Base-by-base conservation (phyloP, 768 basidiomycete genomes). In the Tylopilus intermedius region DNA sequence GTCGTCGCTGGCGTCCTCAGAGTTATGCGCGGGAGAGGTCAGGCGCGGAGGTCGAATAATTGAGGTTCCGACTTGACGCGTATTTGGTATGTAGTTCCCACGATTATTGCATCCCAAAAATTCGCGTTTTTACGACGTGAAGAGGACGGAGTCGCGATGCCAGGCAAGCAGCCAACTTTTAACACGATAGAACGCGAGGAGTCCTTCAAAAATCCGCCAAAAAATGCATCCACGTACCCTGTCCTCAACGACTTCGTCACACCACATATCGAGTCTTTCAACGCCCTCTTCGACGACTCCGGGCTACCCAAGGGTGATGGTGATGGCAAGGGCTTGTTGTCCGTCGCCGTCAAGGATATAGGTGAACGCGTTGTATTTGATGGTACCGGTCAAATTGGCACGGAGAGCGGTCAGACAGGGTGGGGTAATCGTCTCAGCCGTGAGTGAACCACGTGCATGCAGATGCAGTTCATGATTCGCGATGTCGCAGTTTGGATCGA, bases 261-360 rank as follows among this genome's bases (percentile, higher is more conserved):
- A 22, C 95, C 96, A 6, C 94, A 97, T 67, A 82, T 98, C 56
- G 89, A 97, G 68, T 93, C 90, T 37, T 98, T 99, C 78, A 95
- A 98, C 70, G 86, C 92, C 14, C 79, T 99, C 26, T 94, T 97
- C 68, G 94, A 97, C 63, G 93, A 95, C 67, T 85, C 88, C 49
- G 88, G 88, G n/a, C 67, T 89, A 50, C 82, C 85, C 52, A 65
- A 76, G 42, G 85, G 86, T 9, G 84, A 86, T 60, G 84, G 84
- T 13, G 82, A 90, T 51, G 90, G 89, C 2, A 77, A 78, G 32
- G 96, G 96, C 0, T 69, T 98, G 9, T 67, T 99, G 8, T 82
- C 81, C 45, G 71, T 91, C 2, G 90, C 81, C 8, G 63, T 97
- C 11, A 80, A 85, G 59, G 91, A 97, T 57, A 87, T 98, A 37